These are phyloP conservation scores for Nectriaceae sp. DNA, from an alignment of 2,329 filamentous ascomycete species.

Conservation along the genomic window DNA sequence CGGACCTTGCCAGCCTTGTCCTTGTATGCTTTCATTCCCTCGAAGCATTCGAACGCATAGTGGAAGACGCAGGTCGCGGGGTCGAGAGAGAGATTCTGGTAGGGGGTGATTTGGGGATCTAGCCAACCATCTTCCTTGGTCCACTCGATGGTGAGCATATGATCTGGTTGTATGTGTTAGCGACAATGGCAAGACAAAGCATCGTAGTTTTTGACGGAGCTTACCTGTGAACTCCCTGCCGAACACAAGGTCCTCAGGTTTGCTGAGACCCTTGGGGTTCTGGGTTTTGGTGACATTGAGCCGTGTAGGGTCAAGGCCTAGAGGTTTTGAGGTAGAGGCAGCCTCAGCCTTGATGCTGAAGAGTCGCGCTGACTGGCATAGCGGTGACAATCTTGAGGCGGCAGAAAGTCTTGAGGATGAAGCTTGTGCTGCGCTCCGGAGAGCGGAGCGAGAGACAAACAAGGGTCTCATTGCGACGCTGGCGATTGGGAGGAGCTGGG, in stretches of 20 bases:
- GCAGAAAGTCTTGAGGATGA: slow-evolving; percentile 45
- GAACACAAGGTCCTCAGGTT: slow-evolving; percentile 84
- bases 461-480: slow-evolving; percentile 33
- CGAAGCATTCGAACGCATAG: slow-evolving; percentile 97
- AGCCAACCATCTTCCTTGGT: slow-evolving; percentile 82
- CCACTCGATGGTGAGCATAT: slow-evolving; percentile 97
- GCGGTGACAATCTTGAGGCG: slow-evolving; percentile 37
- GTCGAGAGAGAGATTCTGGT: slow-evolving; percentile 96
- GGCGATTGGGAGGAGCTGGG: neutral
- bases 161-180: slow-evolving; percentile 59
- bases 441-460: slow-evolving; percentile 32
- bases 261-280: slow-evolving; percentile 71
- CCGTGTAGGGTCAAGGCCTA: slow-evolving; percentile 75
- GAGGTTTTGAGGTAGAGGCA: slow-evolving; percentile 54
- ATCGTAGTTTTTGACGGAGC: slow-evolving; percentile 7
- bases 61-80: slow-evolving; percentile 97
- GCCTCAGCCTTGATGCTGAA: slow-evolving; percentile 58
- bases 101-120: slow-evolving; percentile 80
- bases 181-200: neutral
- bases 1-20: slow-evolving; percentile 76
- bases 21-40: slow-evolving; percentile 99
- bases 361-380: slow-evolving; percentile 32
- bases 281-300: slow-evolving; percentile 74
- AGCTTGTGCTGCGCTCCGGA: slow-evolving; percentile 35
- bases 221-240: slow-evolving; percentile 87